Evolutionary conservation across 495 filamentous ascomycete species (phyloP), one percentile per base, ranked within the genome.

Genomic region (Penicillium turbatum): DNA sequence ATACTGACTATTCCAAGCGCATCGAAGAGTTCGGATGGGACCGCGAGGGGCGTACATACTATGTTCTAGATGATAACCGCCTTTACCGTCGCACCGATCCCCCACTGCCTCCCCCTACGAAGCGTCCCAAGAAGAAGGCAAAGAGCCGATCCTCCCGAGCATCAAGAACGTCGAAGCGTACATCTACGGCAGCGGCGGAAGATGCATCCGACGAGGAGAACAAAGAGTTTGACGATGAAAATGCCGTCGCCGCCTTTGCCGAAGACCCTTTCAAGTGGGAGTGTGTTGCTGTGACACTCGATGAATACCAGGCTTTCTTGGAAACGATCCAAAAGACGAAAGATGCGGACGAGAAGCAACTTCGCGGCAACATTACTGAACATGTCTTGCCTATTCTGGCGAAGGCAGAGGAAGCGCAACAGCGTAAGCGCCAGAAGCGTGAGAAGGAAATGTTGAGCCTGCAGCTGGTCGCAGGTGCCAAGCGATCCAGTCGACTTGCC

Each of bases 1-100:
- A 44, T 43, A 34, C 56, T 68, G 46, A 66, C 56, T 60, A 45
- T 54, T 27, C 46, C 29, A n/a, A 96, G 92, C 86, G 93, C 61
- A 89, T 98, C 51, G 92, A 97, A 59, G 87, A 92, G 17, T 82
- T 89, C 54, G 93, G 93, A 9, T 96, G 86, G 79, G 93, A 98
- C 70, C 74, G 78, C 16, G 74, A 96, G 39, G 90, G 90, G 55
- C 87, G 89, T 19, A 84, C 79, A 16, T 95, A 96, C 68, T 93
- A 88, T 60, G 86, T 96, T 11, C 80, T 98, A 6, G 92, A 98
- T 55, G 93, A 98, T 73, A 93, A 96, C 56, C 82, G 92, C 42
- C 75, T 97, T 26, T 98, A 97, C 69, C 87, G 90, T 48, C 82
- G 83, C 50, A 89, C 88, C 39, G 88, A 92, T 35, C 82, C 79